Evolutionary conservation across 2,329 filamentous ascomycete species (phyloP).

Genomic region (Arthrobotrys conoides): DNA sequence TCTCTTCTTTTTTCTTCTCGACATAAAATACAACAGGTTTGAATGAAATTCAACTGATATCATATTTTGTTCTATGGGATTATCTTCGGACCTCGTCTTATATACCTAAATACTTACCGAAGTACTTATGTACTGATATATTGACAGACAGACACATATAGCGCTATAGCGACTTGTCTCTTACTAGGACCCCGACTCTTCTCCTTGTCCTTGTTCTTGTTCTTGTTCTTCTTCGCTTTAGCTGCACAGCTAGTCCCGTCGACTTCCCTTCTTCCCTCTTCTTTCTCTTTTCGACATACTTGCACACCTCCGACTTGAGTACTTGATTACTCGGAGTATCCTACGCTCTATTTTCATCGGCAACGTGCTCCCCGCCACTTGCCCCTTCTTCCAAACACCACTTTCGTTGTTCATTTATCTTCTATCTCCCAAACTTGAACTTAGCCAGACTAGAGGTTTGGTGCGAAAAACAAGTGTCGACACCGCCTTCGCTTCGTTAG

Average conservation of each 20-base stretch:
- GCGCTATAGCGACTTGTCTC: slow-evolving; percentile 5
- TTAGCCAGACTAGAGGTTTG: slow-evolving; percentile 5
- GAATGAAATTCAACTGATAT: no score
- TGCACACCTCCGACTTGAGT: not conserved
- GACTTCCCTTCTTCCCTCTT: not conserved
- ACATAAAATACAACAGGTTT: not conserved
- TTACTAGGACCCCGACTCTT: not conserved
- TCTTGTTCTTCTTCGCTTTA: not conserved
- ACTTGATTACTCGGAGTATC: not conserved
- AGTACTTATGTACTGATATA: no score
- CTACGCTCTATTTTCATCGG: no score
- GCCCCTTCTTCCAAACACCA: not conserved
- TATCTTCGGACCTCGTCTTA: not conserved
- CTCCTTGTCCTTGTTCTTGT: not conserved
- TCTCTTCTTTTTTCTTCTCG: not conserved
- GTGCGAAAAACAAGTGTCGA: slow-evolving; percentile 3
- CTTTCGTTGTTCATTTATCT: not conserved
- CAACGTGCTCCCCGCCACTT: no score
- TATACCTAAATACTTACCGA: no score
- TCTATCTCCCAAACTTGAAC: not conserved
- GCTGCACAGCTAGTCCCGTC: not conserved
- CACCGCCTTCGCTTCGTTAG: not conserved
- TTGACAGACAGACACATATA: slow-evolving; percentile 6
- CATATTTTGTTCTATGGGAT: not conserved
- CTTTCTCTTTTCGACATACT: not conserved